These are phyloP conservation scores for Colletotrichum tropicale DNA, from an alignment of 2,329 filamentous ascomycete species.

Conservation along the genomic window DNA sequence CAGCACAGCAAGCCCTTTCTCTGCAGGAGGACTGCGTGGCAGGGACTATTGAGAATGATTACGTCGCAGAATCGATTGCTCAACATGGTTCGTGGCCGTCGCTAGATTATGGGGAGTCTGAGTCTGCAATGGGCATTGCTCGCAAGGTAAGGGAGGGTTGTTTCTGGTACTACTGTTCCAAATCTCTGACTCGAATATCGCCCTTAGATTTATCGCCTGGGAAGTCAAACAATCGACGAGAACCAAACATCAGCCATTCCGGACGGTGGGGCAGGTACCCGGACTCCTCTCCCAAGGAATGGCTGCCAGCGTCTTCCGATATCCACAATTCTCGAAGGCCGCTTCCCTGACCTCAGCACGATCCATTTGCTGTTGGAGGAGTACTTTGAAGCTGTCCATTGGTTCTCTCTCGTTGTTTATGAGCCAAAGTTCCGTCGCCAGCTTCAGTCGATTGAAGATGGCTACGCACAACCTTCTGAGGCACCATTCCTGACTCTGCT, in stretches of 20 bases:
- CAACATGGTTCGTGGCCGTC: not conserved
- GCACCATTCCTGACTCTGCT: not conserved
- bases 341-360: not conserved
- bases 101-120: not conserved
- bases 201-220: not conserved
- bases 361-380: not conserved
- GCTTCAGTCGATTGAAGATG: not conserved
- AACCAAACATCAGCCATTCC: not conserved
- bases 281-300: not conserved
- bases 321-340: not conserved
- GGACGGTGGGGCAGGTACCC: not conserved
- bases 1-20: not conserved
- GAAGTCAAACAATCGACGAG: not conserved
- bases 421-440: not conserved
- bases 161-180: rapidly evolving
- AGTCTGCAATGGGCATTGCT: not conserved
- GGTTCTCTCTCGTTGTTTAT: not conserved
- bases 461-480: not conserved
- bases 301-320: not conserved
- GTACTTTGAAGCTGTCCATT: not conserved
- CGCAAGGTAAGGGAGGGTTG: not conserved
- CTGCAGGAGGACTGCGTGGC: not conserved
- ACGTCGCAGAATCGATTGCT: not conserved
- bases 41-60: rapidly evolving
- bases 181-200: rapidly evolving